A percentile compares a stretch with the other conserved stretches of the same genome.
Conservation (phyloP, 257 asterid genomes). For the Solanum sejunctum region DNA sequence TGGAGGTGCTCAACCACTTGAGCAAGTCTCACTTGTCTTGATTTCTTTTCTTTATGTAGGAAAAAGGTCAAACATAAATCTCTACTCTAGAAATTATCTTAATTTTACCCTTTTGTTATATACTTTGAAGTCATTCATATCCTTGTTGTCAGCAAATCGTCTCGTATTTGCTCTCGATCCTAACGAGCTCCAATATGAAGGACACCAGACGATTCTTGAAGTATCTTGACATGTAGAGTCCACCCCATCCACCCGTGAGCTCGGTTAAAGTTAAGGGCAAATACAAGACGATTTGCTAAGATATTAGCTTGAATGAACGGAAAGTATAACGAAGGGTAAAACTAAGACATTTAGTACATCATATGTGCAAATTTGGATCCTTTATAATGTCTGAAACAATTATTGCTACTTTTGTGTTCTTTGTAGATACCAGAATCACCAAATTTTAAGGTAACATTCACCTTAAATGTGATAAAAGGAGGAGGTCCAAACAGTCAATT, state of each 20-base stretch:
- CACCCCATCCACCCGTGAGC: neutral
- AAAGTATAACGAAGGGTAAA: neutral
- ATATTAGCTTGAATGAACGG: neutral
- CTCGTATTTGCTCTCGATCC: neutral
- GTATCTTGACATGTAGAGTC: neutral
- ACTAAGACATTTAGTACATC: neutral
- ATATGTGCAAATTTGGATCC: neutral
- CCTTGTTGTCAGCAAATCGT: neutral
- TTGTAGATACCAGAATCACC: constrained; percentile 79
- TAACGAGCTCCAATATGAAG: neutral
- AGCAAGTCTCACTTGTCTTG: no score
- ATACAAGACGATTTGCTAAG: neutral
- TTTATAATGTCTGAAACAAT: neutral
- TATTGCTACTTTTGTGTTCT: neutral
- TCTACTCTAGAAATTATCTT: neutral
- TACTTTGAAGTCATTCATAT: neutral
- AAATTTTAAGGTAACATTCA: constrained; percentile 59
- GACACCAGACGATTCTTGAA: neutral
- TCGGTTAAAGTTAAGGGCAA: neutral
- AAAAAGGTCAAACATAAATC: neutral
- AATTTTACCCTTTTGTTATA: neutral
- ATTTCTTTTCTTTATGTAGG: neutral
- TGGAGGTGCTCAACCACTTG: no score
- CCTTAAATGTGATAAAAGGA: constrained; percentile 49
- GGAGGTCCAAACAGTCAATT: constrained; percentile 76